phyloP scores from a whole-genome alignment of 2,329 filamentous ascomycete genomes.

The Trichothecium sympodiale region DNA sequence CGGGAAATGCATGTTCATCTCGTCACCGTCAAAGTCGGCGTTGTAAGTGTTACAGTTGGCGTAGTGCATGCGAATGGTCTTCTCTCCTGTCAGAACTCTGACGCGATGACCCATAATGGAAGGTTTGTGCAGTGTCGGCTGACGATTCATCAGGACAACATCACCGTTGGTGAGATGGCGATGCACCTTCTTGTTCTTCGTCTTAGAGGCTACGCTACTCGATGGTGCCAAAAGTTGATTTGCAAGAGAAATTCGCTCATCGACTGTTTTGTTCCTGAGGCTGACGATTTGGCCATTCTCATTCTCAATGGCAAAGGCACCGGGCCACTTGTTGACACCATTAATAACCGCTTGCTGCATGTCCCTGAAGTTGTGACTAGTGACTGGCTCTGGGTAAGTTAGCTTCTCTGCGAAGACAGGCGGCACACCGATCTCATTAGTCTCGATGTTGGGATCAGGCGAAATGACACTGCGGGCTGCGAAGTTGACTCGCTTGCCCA shows the following conservation, averaged over 20 bases:
- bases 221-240: slow-evolving; percentile 88
- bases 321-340: slow-evolving; percentile 86
- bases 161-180: slow-evolving; percentile 94
- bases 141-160: slow-evolving; percentile 96
- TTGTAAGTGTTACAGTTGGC: slow-evolving; percentile 99
- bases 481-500: slow-evolving; percentile 99
- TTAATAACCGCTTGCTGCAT: slow-evolving; percentile 95
- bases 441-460: slow-evolving; percentile 96
- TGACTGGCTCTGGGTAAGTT: slow-evolving; percentile 94
- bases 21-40: slow-evolving; percentile 96
- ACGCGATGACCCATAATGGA: slow-evolving; percentile 98
- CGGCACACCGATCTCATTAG: slow-evolving; percentile 95
- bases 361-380: slow-evolving; percentile 92
- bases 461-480: slow-evolving; percentile 96
- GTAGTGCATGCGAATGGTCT: slow-evolving; percentile 98
- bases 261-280: slow-evolving; percentile 73
- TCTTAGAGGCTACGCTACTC: slow-evolving; percentile 59
- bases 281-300: slow-evolving; percentile 89
- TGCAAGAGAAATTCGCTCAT: slow-evolving; percentile 80
- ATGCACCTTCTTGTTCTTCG: slow-evolving; percentile 90
- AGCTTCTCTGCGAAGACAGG: slow-evolving; percentile 96
- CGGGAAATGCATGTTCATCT: slow-evolving; percentile 99
- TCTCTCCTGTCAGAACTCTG: slow-evolving; percentile 83
- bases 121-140: slow-evolving; percentile 94
- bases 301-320: slow-evolving; percentile 88